Base-by-base conservation (phyloP, 129 eudicot species). In the Flaveria robusta region DNA sequence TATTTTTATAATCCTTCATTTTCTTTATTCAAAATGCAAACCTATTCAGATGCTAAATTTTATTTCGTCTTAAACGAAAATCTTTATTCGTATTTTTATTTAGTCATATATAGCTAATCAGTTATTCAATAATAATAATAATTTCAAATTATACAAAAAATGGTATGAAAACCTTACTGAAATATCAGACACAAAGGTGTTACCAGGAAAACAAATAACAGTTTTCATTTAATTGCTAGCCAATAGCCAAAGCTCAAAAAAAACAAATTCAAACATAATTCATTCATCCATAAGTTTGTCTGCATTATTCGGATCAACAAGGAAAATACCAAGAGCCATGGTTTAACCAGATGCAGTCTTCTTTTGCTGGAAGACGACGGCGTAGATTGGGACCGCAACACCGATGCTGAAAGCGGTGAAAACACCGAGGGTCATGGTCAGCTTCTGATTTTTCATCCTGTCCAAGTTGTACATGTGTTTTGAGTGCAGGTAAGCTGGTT, bases 401-500 rank as follows among this genome's bases (percentile, higher is more conserved):
- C 97, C 97, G 22, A 91, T 89, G 87, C 85, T 78, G 81, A 91
- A 82, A 62, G 89, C 91, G 10, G 91, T 60, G 34, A 88, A 74
- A 37, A 91, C 94, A 26, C 70, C 80, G 4, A 91, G 89, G 46
- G 85, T 68, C 88, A 91, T 79, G 62, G 74, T 91, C 49, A 88
- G 63, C 72, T 75, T 72, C 83, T 85, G 91, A 62, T 85, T 54
- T 68, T 83, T 84, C 94, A 91, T 91, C 83, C 81, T 78, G 85
- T 91, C 94, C 88, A 91, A 81, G 86, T 91, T 88, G 87, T 91
- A 88, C 97, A 91, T 91, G 88, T 88, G 97, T 78, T 91, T 91
- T 45, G 93, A 82, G 47, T 91, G 97, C 47, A 88, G 34, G 83
- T 91, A 86, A 37, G 59, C 86, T 16, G 88, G 88, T 73, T 88